phyloP scores from a whole-genome alignment of 257 asterid genomes.

The Marsdenia floribunda region DNA sequence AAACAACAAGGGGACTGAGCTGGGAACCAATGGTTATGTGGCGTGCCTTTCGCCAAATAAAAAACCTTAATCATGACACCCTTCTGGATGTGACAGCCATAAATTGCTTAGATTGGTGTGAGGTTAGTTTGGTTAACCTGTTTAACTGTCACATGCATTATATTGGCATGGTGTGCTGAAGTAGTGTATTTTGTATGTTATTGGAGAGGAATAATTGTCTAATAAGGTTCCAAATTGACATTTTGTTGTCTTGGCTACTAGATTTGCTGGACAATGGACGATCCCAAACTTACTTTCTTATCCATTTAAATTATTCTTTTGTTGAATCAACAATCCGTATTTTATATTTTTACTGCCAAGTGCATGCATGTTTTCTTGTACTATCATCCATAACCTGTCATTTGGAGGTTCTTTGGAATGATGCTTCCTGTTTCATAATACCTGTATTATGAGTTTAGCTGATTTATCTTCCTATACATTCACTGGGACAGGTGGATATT shows the following conservation, averaged over 20 bases:
- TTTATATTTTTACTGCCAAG: background rate
- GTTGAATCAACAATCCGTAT: background rate
- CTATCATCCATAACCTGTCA: background rate
- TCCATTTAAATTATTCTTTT: background rate
- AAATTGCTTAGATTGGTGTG: constrained; percentile 83
- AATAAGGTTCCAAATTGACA: background rate
- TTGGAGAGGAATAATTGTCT: background rate
- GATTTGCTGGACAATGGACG: background rate
- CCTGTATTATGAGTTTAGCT: background rate
- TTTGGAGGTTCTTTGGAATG: background rate
- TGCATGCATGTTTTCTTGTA: background rate
- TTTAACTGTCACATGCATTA: background rate
- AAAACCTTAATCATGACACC: constrained; percentile 33
- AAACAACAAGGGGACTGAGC: constrained; percentile 71
- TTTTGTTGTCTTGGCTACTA: background rate
- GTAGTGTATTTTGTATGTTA: background rate
- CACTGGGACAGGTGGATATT: constrained; percentile 50
- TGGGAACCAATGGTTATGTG: constrained; percentile 99
- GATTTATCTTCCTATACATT: background rate
- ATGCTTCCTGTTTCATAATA: background rate
- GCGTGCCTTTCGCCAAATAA: constrained; percentile 77
- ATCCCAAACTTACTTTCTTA: background rate
- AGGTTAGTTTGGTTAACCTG: constrained; percentile 41
- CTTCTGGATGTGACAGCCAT: constrained; percentile 54
- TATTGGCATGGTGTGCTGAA: background rate